Percentiles rank a stretch among this genome's conserved stretches.
Evolutionary conservation across 225 moss, liverwort and hornwort species (phyloP).

Genomic region (Anthoceros angustus): DNA sequence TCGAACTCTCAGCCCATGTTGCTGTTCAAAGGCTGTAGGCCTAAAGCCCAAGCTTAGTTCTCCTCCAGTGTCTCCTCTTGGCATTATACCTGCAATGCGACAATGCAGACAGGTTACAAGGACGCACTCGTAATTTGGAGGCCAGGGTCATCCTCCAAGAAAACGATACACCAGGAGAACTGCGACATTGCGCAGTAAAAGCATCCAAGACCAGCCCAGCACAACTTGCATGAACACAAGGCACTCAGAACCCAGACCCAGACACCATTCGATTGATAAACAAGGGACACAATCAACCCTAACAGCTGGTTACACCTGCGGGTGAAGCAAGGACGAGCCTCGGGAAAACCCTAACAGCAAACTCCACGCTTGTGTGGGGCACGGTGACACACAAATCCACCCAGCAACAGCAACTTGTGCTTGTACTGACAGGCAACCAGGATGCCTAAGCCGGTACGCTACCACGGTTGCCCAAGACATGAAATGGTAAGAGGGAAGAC

Average conservation of each 20-base stretch:
- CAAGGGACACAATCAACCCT: no score
- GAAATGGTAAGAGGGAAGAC: background rate
- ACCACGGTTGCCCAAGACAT: background rate
- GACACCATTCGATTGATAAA: no score
- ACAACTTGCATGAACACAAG: no score
- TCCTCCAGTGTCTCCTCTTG: slow-evolving; percentile 90
- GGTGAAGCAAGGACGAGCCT: no score
- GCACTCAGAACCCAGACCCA: no score
- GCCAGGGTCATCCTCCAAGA: background rate
- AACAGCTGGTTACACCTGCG: no score
- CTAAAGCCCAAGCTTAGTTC: slow-evolving; percentile 89
- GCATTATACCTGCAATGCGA: slow-evolving; percentile 55
- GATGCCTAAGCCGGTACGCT: background rate
- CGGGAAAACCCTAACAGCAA: no score
- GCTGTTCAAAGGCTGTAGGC: background rate
- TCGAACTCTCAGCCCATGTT: background rate
- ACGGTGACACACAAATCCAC: no score
- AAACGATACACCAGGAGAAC: background rate
- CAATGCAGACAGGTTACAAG: background rate
- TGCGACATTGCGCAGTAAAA: no score
- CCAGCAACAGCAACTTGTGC: no score
- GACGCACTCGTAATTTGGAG: background rate
- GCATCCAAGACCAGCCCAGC: no score
- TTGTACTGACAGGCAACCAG: background rate
- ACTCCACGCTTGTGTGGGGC: no score